Evolutionary conservation across 2,329 filamentous ascomycete genomes (phyloP).

Genomic region (Phaeosphaeria sp.): DNA sequence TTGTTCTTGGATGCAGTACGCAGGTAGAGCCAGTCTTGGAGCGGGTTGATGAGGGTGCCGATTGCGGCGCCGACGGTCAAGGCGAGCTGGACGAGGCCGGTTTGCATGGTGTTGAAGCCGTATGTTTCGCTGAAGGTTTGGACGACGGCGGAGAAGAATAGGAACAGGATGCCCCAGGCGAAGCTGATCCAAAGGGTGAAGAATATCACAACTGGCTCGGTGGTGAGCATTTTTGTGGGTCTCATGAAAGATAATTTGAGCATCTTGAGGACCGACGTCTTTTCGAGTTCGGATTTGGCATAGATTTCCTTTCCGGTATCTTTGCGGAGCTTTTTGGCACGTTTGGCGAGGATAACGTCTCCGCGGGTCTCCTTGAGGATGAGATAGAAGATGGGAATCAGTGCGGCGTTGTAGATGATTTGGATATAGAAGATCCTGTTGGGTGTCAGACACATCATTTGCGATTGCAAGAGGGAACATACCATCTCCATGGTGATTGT

Average conservation of each 20-base stretch:
- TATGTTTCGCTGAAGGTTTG: slow-evolving; percentile 51
- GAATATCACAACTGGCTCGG: slow-evolving; percentile 52
- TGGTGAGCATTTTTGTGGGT: slow-evolving; percentile 49
- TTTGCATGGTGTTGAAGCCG: slow-evolving; percentile 41
- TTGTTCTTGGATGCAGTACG: slow-evolving; percentile 41
- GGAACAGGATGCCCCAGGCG: slow-evolving; percentile 53
- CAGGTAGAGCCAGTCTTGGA: slow-evolving; percentile 44
- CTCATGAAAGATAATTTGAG: slow-evolving; percentile 51
- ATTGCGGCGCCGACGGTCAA: slow-evolving; percentile 52
- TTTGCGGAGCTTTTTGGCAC: slow-evolving; percentile 49
- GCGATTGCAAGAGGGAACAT: slow-evolving; percentile 6
- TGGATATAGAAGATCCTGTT: slow-evolving; percentile 55
- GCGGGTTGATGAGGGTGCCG: slow-evolving; percentile 49
- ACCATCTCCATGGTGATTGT: slow-evolving; percentile 49
- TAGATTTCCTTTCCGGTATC: slow-evolving; percentile 42
- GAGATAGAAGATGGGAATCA: slow-evolving; percentile 52
- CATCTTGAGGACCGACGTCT: slow-evolving; percentile 20
- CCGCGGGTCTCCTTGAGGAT: slow-evolving; percentile 52
- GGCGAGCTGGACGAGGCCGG: slow-evolving; percentile 50
- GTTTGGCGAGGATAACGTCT: slow-evolving; percentile 51
- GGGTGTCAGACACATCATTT: slow-evolving; percentile 1
- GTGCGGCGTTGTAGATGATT: slow-evolving; percentile 51
- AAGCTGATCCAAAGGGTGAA: slow-evolving; percentile 55
- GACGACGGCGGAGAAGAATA: slow-evolving; percentile 51
- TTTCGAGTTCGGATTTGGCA: slow-evolving; percentile 36